Conservation (phyloP, 2,329 filamentous ascomycete genomes). For the Pseudogymnoascus sp. region DNA sequence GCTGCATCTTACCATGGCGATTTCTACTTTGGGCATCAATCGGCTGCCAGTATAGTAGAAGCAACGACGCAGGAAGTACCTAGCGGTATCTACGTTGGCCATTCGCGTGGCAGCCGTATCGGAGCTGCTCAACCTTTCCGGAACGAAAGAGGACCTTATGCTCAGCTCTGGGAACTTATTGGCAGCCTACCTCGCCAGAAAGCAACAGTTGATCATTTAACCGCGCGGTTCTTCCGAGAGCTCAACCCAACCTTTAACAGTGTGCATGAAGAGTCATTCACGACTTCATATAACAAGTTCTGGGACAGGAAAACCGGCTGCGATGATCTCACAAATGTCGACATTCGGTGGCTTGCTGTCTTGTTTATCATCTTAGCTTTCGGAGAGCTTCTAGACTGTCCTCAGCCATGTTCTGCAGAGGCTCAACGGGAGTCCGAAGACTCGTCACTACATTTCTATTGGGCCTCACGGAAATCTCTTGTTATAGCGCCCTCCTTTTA, state of each 20-base stretch:
- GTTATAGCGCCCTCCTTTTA: conserved; percentile 37
- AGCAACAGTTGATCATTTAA: conserved; percentile 31
- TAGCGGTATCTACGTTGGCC: conserved; percentile 14
- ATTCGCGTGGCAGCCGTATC: conserved; percentile 16
- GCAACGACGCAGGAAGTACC: conserved; percentile 23
- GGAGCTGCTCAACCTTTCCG: conserved; percentile 24
- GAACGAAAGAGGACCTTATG: conserved; percentile 27
- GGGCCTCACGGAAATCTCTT: conserved; percentile 33
- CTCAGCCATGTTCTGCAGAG: conserved; percentile 27
- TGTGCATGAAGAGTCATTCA: conserved; percentile 31
- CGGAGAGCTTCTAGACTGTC: conserved; percentile 32
- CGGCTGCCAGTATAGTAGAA: conserved; percentile 29
- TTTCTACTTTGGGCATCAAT: conserved; percentile 30
- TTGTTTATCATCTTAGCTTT: conserved; percentile 36
- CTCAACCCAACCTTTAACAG: conserved; percentile 33
- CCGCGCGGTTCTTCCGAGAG: conserved; percentile 30
- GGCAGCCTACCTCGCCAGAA: conserved; percentile 34
- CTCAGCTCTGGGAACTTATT: conserved; percentile 36
- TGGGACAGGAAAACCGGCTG: conserved; percentile 34
- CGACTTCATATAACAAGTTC: conserved; percentile 32
- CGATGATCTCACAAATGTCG: conserved; percentile 34
- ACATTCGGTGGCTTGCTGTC: conserved; percentile 36
- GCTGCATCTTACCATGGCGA: conserved; percentile 28
- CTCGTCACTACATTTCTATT: conserved; percentile 35
- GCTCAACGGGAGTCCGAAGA: conserved; percentile 32